These are phyloP conservation scores for Aspergillus unguis DNA, from an alignment of 2,329 filamentous ascomycete genomes.

Conservation along the genomic window DNA sequence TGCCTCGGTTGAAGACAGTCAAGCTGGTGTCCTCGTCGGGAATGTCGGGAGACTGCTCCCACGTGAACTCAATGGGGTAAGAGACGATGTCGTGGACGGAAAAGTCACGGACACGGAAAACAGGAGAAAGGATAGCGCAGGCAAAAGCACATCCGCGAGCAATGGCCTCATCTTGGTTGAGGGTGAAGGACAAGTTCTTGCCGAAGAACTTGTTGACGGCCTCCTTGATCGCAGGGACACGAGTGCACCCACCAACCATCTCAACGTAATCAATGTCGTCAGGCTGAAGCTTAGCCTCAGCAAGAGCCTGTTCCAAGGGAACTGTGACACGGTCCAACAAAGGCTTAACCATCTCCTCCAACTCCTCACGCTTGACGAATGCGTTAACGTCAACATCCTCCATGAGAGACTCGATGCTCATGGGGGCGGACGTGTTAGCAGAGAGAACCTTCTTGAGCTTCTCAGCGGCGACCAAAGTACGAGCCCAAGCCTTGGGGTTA, in stretches of 20 bases:
- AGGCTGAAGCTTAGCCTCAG: slow-evolving; percentile 84
- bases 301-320: slow-evolving; percentile 85
- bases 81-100: slow-evolving; percentile 94
- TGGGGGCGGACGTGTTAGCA: slow-evolving; percentile 83
- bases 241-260: slow-evolving; percentile 90
- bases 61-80: slow-evolving; percentile 97
- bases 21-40: slow-evolving; percentile 97
- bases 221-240: slow-evolving; percentile 90
- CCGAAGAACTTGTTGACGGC: slow-evolving; percentile 86
- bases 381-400: slow-evolving; percentile 89
- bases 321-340: slow-evolving; percentile 68
- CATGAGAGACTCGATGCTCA: slow-evolving; percentile 98
- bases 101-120: slow-evolving; percentile 98
- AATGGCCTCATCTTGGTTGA: slow-evolving; percentile 97
- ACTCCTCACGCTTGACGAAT: slow-evolving; percentile 89
- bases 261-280: slow-evolving; percentile 94
- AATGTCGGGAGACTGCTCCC: slow-evolving; percentile 98
- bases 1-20: slow-evolving; percentile 96
- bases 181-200: slow-evolving; percentile 89
- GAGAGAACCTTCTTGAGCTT: slow-evolving; percentile 98
- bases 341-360: slow-evolving; percentile 86
- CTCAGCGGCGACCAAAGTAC: slow-evolving; percentile 84
- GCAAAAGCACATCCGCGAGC: slow-evolving; percentile 94
- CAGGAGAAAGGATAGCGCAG: slow-evolving; percentile 94
- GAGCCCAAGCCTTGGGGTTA: slow-evolving; percentile 84